Conservation (phyloP, 495 filamentous ascomycete genomes). For the Talaromyces thailandensis region DNA sequence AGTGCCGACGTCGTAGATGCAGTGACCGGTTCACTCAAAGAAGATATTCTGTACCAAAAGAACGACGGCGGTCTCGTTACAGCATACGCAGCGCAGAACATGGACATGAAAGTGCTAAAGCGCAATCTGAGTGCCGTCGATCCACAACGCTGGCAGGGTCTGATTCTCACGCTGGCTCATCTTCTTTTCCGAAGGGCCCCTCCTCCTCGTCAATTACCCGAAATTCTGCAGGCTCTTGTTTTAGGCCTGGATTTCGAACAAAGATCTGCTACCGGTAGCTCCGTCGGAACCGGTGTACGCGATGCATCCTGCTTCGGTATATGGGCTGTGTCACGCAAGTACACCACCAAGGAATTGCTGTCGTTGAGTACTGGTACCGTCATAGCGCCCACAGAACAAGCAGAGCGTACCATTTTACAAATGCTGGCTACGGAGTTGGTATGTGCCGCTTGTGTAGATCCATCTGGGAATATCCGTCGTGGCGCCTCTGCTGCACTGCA, state of each 20-base stretch:
- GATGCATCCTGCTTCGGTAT: slow-evolving; percentile 95
- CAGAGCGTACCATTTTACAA: slow-evolving; percentile 48
- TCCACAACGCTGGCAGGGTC: slow-evolving; percentile 81
- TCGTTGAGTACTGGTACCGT: slow-evolving; percentile 40
- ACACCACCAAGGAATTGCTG: slow-evolving; percentile 69
- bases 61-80: slow-evolving; percentile 27
- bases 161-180: slow-evolving; percentile 80
- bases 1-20: slow-evolving; percentile 79
- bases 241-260: slow-evolving; percentile 79
- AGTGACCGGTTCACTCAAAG: slow-evolving; percentile 62
- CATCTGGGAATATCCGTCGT: slow-evolving; percentile 83
- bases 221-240: slow-evolving; percentile 62
- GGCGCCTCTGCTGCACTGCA: slow-evolving; percentile 90
- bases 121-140: slow-evolving; percentile 65
- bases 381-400: slow-evolving; percentile 16
- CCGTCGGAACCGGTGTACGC: slow-evolving; percentile 86
- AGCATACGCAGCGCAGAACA: slow-evolving; percentile 23
- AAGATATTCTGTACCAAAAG: slow-evolving; percentile 65
- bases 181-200: slow-evolving; percentile 71
- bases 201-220: slow-evolving; percentile 52
- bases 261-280: slow-evolving; percentile 66
- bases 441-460: slow-evolving; percentile 75
- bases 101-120: slow-evolving; percentile 25
- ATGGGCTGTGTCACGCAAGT: slow-evolving; percentile 84
- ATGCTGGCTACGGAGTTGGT: slow-evolving; percentile 71